phyloP scores from a whole-genome alignment of 805 yeast genomes.

The Sporopachydermia lactativora region DNA sequence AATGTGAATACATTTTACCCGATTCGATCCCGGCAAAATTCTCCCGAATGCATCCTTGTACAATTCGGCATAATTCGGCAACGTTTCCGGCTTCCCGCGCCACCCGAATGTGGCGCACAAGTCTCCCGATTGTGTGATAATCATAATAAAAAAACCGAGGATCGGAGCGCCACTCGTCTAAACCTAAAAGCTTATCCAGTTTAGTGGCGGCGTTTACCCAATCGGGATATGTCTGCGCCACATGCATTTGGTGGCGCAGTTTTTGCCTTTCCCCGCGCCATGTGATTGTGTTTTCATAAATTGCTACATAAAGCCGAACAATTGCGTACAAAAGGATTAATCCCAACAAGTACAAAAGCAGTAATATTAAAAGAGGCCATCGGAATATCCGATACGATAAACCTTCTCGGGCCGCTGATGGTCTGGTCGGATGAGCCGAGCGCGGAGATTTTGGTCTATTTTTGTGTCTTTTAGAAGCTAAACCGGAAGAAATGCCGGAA shows the following conservation, averaged over 20 bases:
- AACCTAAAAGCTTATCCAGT: constrained; percentile 41
- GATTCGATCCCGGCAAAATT: constrained; percentile 75
- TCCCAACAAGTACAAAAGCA: constrained; percentile 38
- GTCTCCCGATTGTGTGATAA: constrained; percentile 39
- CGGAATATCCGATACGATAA: constrained; percentile 36
- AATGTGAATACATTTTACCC: constrained; percentile 53
- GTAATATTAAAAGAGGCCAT: constrained; percentile 47
- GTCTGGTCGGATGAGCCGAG: constrained; percentile 3
- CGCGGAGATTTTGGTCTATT: constrained; percentile 2
- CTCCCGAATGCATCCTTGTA: constrained; percentile 54
- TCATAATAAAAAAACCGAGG: constrained; percentile 57
- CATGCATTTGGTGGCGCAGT: constrained; percentile 34
- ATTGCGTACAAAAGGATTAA: constrained; percentile 35
- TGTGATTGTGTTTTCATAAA: constrained; percentile 43
- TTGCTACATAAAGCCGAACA: constrained; percentile 45
- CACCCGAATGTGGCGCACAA: constrained; percentile 27
- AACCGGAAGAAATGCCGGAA: too few species aligned
- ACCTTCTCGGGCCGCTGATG: constrained; percentile 17
- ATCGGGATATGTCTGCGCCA: constrained; percentile 38
- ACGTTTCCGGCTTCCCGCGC: constrained; percentile 21
- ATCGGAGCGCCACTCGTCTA: constrained; percentile 50
- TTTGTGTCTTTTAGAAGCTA: too few species aligned
- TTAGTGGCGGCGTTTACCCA: constrained; percentile 46
- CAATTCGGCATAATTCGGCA: constrained; percentile 35
- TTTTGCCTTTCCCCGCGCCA: constrained; percentile 45